Percentiles rank a stretch among this genome's conserved stretches.
Evolutionary conservation across 2,329 filamentous ascomycete genomes (phyloP).

Genomic region (Botrytis paeoniae): DNA sequence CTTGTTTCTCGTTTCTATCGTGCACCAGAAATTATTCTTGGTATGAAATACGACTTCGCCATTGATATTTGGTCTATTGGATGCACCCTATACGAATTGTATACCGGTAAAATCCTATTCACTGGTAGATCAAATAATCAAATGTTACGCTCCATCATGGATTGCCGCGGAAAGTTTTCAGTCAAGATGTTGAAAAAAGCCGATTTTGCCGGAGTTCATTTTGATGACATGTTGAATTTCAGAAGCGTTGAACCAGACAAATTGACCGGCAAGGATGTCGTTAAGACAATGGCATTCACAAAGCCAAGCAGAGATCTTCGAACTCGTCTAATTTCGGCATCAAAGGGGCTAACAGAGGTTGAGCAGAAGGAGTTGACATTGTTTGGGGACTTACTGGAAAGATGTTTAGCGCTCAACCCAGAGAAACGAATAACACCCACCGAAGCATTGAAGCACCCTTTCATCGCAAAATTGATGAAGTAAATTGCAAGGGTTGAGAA

Average conservation of each 20-base stretch:
- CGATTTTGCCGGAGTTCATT: slow-evolving; percentile 71
- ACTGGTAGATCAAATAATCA: slow-evolving; percentile 95
- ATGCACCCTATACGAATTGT: slow-evolving; percentile 94
- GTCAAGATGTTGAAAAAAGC: slow-evolving; percentile 85
- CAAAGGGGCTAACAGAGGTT: slow-evolving; percentile 67
- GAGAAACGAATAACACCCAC: slow-evolving; percentile 85
- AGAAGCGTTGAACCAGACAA: slow-evolving; percentile 83
- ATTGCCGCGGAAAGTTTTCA: slow-evolving; percentile 88
- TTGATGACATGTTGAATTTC: slow-evolving; percentile 82
- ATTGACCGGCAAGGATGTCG: slow-evolving; percentile 74
- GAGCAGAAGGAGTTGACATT: slow-evolving; percentile 75
- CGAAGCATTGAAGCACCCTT: slow-evolving; percentile 86
- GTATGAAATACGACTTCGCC: slow-evolving; percentile 91
- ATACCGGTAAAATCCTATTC: slow-evolving; percentile 96
- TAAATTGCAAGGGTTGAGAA: neutral
- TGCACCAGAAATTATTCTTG: slow-evolving; percentile 93
- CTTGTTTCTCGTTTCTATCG: slow-evolving; percentile 97
- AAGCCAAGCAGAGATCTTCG: slow-evolving; percentile 82
- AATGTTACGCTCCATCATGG: slow-evolving; percentile 96
- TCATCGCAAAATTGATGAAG: slow-evolving; percentile 52
- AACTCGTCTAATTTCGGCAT: slow-evolving; percentile 71
- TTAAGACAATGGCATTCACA: slow-evolving; percentile 64
- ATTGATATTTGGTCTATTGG: slow-evolving; percentile 98
- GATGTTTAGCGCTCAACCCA: slow-evolving; percentile 84
- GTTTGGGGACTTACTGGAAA: slow-evolving; percentile 85